Base-by-base conservation (phyloP, 345 rosid species). In the Angophora floribunda region DNA sequence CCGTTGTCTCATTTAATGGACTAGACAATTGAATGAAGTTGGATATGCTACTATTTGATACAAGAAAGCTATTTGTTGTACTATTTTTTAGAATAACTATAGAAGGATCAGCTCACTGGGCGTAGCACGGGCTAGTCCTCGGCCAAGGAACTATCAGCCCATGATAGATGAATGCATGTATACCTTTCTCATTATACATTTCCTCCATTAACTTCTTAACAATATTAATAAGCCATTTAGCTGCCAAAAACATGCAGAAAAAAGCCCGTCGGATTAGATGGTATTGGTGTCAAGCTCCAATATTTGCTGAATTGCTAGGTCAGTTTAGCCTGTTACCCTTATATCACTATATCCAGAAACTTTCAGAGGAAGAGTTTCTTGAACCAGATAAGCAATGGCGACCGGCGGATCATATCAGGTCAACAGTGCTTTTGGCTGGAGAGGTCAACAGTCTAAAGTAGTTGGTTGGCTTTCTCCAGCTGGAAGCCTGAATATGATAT, bases 131-230 rank as follows among this genome's bases (percentile, higher is more conserved):
- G 41, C 41, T 36, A 36, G 41, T 36, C 41, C 41, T 36, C 41
- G 41, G 41, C 41, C 41, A 36, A 36, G 41, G 41, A 36, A 36
- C 41, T 36, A 36, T 36, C 41, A 36, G 41, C 3, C 41, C 41
- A 4, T 36, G 41, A 36, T 36, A 36, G 41, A 36, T 88, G 67
- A 30, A 89, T 89, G 51, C 87, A 85, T 88, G 87, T 86, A 85
- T 61, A 52, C 85, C 61, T 85, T 88, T 30, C 36, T 67, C 70
- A 85, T 52, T n/a, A 55, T 55, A 49, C 86, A 63, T 86, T 51
- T 88, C 88, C 88, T 85, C 85, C 88, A 63, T 91, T 86, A 36
- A 70, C 41, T 63, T 78, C 51, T 90, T 87, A 70, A 87, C 30
- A 26, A 61, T 65, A 49, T 36, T 85, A 41, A 51, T 55, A 26